Conservation (phyloP, 768 basidiomycete species). For the Ramaria sp. region DNA sequence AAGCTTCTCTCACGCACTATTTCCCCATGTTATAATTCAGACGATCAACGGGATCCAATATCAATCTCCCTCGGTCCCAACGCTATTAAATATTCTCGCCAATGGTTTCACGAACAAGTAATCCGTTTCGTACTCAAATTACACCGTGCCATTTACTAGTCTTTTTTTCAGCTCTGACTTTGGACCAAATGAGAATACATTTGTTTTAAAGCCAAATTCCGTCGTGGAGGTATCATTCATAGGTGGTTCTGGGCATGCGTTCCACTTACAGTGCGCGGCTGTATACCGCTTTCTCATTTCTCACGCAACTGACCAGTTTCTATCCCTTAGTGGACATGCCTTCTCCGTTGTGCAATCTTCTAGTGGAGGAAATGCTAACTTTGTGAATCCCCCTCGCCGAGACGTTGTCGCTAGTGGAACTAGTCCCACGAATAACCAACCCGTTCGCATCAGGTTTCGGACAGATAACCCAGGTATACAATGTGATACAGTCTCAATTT, state of each 20-base stretch:
- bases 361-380: conserved; percentile 23
- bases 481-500: conserved; percentile 14
- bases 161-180: conserved; percentile 1
- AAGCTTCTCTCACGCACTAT: background rate
- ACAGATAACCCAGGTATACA: conserved; percentile 42
- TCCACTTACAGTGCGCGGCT: conserved; percentile 7
- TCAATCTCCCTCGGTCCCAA: conserved; percentile 4
- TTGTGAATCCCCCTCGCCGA: conserved; percentile 24
- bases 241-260: conserved; percentile 4
- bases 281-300: background rate
- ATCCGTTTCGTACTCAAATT: background rate
- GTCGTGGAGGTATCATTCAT: conserved; percentile 3
- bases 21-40: background rate
- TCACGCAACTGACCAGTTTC: background rate
- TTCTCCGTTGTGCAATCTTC: conserved; percentile 29
- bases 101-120: conserved; percentile 4
- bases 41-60: conserved; percentile 7
- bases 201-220: background rate
- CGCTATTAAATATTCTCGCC: conserved; percentile 6
- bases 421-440: conserved; percentile 17
- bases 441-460: conserved; percentile 36
- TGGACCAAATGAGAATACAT: background rate
- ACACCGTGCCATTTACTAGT: background rate
- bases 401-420: conserved; percentile 16
- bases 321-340: conserved; percentile 9